Conservation (phyloP, 768 basidiomycete genomes). For the Boletus insuetus region DNA sequence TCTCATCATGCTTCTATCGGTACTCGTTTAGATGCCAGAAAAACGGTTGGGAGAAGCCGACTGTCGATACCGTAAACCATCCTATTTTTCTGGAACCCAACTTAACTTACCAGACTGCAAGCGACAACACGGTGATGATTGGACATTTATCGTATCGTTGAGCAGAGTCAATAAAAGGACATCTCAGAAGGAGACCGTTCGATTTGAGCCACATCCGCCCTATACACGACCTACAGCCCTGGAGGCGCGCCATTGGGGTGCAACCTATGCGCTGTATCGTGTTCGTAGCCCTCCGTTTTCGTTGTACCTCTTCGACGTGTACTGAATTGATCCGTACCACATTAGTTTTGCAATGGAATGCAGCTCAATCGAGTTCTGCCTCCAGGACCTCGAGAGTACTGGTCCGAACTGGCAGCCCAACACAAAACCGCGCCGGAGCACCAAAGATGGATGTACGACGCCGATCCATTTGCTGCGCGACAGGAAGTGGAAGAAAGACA, state of each 20-base stretch:
- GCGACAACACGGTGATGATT: conserved; percentile 49
- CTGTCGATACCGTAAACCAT: conserved; percentile 64
- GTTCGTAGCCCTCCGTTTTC: conserved; percentile 46
- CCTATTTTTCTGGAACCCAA: neutral
- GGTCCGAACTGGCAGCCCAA: conserved; percentile 70
- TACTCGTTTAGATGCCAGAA: conserved; percentile 71
- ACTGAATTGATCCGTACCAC: conserved; percentile 20
- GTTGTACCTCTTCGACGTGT: neutral
- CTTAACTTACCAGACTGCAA: conserved; percentile 27
- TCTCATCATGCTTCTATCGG: neutral
- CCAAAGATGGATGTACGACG: conserved; percentile 82
- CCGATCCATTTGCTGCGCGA: conserved; percentile 80
- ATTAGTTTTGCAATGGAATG: conserved; percentile 71
- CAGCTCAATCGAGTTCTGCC: conserved; percentile 77
- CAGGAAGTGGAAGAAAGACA: conserved; percentile 67
- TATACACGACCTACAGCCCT: conserved; percentile 62
- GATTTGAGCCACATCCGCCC: conserved; percentile 71
- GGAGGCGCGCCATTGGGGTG: conserved; percentile 91
- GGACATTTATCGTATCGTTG: conserved; percentile 69
- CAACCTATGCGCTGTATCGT: conserved; percentile 82
- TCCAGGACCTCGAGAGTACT: conserved; percentile 83
- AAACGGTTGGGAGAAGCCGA: conserved; percentile 82
- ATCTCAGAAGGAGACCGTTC: conserved; percentile 63
- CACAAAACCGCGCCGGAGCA: conserved; percentile 68
- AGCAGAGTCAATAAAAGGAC: conserved; percentile 67